phyloP scores from a whole-genome alignment of 2,329 filamentous ascomycete genomes.

The Claviceps spartinae region DNA sequence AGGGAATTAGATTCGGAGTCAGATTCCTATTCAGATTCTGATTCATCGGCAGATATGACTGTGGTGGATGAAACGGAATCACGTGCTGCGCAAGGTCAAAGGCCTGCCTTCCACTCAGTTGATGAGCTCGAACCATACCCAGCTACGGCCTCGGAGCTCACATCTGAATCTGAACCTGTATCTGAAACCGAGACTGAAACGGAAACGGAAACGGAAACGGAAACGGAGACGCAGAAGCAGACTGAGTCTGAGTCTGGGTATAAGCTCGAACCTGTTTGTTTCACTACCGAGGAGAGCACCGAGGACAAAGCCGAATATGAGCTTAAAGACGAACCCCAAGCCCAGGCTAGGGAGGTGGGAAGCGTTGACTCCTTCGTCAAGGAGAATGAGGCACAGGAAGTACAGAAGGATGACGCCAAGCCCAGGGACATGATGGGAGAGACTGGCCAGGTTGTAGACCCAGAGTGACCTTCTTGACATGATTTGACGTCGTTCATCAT shows the following conservation, averaged over 20 bases:
- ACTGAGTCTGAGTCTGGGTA: not conserved
- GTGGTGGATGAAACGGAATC: slow-evolving; percentile 2
- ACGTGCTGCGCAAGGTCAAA: not conserved
- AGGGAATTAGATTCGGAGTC: not conserved
- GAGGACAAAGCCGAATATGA: not conserved
- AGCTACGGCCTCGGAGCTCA: not conserved
- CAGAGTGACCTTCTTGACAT: slow-evolving; percentile 1
- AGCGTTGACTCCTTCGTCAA: not conserved
- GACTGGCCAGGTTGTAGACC: slow-evolving; percentile 2
- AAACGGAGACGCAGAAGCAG: not conserved
- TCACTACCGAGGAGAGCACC: not conserved
- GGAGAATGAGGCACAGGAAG: not conserved
- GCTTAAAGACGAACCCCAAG: slow-evolving; percentile 1
- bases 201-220: not conserved
- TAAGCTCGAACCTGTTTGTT: not conserved
- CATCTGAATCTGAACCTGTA: not conserved
- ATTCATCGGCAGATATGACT: slow-evolving; percentile 4
- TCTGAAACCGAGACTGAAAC: too few species aligned
- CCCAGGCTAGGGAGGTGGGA: not conserved
- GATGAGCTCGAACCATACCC: not conserved
- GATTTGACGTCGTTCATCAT: not conserved
- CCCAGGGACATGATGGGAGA: slow-evolving; percentile 4
- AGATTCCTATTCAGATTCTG: too few species aligned
- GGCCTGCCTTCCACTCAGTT: not conserved
- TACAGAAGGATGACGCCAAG: not conserved